These are phyloP conservation scores for Bruguiera hainesii DNA, from an alignment of 441 rosid genomes.

Conservation along the genomic window DNA sequence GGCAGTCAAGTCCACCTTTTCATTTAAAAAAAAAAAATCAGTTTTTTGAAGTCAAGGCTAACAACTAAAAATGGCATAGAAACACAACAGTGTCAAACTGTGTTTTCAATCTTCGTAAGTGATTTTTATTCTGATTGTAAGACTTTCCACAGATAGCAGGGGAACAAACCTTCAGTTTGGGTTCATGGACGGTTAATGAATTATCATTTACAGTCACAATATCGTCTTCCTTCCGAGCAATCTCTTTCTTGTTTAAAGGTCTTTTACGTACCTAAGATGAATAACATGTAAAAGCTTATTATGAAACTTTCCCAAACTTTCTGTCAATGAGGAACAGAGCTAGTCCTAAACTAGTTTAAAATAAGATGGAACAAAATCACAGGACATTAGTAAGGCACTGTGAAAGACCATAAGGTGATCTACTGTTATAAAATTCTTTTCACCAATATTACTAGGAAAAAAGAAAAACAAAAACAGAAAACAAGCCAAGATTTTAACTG, in stretches of 20 bases:
- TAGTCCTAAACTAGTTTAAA: too few relatives aligned
- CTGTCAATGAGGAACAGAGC: constrained; percentile 2
- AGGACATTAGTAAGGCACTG: neutral
- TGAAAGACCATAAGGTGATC: neutral
- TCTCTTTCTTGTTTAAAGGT: constrained; percentile 92
- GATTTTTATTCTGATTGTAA: neutral
- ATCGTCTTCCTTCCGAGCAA: constrained; percentile 87
- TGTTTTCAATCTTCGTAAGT: neutral
- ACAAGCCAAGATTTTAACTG: neutral
- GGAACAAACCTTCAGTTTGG: constrained; percentile 85
- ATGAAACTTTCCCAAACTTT: neutral
- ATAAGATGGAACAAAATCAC: neutral
- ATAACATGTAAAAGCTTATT: constrained; percentile 6
- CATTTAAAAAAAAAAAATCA: constrained; percentile 16
- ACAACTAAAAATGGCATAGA: constrained; percentile 5
- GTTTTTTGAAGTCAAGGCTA: constrained; percentile 7
- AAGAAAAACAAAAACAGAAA: neutral
- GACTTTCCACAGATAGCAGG: constrained; percentile 6
- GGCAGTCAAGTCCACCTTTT: constrained; percentile 97
- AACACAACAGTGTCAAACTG: constrained; percentile 5
- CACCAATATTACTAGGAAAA: constrained; percentile 2
- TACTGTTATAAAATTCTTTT: neutral
- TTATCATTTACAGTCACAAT: constrained; percentile 72
- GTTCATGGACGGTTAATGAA: constrained; percentile 80
- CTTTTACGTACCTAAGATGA: constrained; percentile 81